These are phyloP conservation scores for Nemania abortiva DNA, from an alignment of 2,329 filamentous ascomycete species.

Conservation along the genomic window DNA sequence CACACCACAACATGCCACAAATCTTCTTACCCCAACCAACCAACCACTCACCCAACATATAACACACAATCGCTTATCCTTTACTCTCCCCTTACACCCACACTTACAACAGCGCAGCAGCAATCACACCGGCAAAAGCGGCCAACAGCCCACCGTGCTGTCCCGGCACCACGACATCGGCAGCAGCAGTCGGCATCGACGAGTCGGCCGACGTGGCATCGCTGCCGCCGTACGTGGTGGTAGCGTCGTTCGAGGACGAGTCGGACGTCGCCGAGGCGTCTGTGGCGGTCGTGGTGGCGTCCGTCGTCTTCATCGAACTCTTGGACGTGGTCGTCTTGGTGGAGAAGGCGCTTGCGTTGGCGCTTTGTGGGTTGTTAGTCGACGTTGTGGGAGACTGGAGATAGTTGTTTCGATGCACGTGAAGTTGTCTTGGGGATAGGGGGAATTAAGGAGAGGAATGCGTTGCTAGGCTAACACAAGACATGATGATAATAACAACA, in stretches of 20 bases:
- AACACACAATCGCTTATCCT: too few species aligned
- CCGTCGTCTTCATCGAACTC: neutral
- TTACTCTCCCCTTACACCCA: too few species aligned
- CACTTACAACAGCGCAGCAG: constrained; percentile 46
- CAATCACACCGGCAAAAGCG: constrained; percentile 44
- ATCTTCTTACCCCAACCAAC: too few species aligned
- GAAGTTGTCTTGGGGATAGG: neutral
- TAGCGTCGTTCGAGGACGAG: constrained; percentile 9
- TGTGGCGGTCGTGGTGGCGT: neutral
- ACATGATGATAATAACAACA: neutral
- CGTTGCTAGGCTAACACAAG: neutral
- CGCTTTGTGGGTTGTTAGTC: constrained; percentile 36
- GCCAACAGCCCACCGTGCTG: constrained; percentile 41
- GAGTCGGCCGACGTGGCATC: neutral
- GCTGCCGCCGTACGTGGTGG: constrained; percentile 3
- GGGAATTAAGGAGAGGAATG: too few species aligned
- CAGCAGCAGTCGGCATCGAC: constrained; percentile 17
- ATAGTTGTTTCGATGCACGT: too few species aligned
- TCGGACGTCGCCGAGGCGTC: neutral
- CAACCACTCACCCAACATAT: too few species aligned
- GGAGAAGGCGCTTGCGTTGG: constrained; percentile 48
- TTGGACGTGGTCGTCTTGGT: constrained; percentile 41
- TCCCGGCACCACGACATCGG: constrained; percentile 16
- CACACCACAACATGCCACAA: neutral
- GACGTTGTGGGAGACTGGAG: neutral